Base-by-base conservation (phyloP, 208 protist genomes). In the Wallacemonas sp. region DNA sequence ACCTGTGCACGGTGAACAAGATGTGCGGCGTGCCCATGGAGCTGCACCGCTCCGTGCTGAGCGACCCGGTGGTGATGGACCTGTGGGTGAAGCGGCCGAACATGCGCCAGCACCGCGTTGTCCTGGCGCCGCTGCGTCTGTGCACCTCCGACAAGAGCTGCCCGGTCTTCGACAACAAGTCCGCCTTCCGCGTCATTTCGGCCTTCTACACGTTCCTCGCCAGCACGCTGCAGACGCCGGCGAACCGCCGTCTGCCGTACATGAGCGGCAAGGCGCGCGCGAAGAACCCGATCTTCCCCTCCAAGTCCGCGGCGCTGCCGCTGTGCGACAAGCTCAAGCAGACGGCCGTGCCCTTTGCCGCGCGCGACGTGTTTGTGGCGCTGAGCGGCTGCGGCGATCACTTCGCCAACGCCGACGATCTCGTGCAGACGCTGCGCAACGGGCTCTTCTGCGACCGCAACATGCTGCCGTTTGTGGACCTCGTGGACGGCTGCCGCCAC, bases 341-440 rank as follows among this genome's bases (percentile, higher is more conserved):
- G 50, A 87, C 84, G 4, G 64, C 80, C 22, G 76, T 87, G 46
- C 80, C 84, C 29, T 91, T 79, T 72, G 77, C 61, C 38, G 92
- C 92, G 26, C 84, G 92, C 28, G 74, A 79, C 50, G 77, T 87
- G 26, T 93, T 97, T 67, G 88, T 94, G 14, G 92, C 92, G 49
- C 74, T 97, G 69, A 81, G 82, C 75, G 92, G 92, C 52, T 92
- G 87, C 70, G 86, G 85, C 42, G 92, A 97, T 65, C 29, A 79
- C 33, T 97, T 97, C 62, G 68, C 81, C 11, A 70, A 85, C 68
- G 76, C 66, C 61, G 92, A 97, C 31, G 92, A 97, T 28, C 74
- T 97, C 38, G 62, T 82, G 23, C 77, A 81, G 74, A 94, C 89
- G 32, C 77, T 97, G 48, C 88, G 89, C 52, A 76, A 84, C 52